Evolutionary conservation across 1,284 basidiomycete species (phyloP).

Genomic region (Athelia psychrophila): DNA sequence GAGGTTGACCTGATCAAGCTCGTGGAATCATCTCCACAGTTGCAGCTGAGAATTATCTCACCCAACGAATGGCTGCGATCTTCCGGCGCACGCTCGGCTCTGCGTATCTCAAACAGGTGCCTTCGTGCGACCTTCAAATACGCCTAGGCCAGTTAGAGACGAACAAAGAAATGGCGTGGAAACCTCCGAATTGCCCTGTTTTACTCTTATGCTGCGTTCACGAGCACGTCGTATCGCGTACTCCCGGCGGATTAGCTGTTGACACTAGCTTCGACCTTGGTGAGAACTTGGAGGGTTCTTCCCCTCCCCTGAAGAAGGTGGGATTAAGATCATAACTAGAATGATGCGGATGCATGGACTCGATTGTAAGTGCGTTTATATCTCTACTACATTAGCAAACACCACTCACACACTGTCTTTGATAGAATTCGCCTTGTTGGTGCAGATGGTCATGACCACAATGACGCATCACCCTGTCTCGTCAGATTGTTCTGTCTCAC

Average conservation of each 20-base stretch:
- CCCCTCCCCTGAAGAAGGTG: slow-evolving; percentile 95
- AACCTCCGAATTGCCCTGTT: slow-evolving; percentile 39
- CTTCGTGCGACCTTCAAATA: slow-evolving; percentile 78
- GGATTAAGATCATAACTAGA: slow-evolving; percentile 84
- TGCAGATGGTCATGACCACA: slow-evolving; percentile 4
- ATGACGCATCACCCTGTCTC: neutral
- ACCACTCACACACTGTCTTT: slow-evolving; percentile 3
- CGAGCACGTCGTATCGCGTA: slow-evolving; percentile 54
- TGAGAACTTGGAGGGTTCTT: slow-evolving; percentile 79
- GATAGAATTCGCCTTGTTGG: slow-evolving; percentile 11
- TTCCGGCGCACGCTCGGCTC: slow-evolving; percentile 84
- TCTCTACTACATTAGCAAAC: neutral
- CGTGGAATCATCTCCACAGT: slow-evolving; percentile 49
- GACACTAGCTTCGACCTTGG: slow-evolving; percentile 59
- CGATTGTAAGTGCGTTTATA: slow-evolving; percentile 47
- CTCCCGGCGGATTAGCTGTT: slow-evolving; percentile 77
- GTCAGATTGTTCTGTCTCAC: slow-evolving; percentile 1
- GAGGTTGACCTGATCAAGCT: slow-evolving; percentile 62
- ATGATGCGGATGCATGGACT: slow-evolving; percentile 69
- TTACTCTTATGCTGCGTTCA: slow-evolving; percentile 71
- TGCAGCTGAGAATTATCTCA: slow-evolving; percentile 57
- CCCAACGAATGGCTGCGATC: slow-evolving; percentile 80
- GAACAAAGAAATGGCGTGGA: slow-evolving; percentile 19
- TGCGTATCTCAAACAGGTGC: slow-evolving; percentile 92
- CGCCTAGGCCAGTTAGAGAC: slow-evolving; percentile 40